Evolutionary conservation across 139 green algal genomes (phyloP).

Genomic region (Closterium sp.): DNA sequence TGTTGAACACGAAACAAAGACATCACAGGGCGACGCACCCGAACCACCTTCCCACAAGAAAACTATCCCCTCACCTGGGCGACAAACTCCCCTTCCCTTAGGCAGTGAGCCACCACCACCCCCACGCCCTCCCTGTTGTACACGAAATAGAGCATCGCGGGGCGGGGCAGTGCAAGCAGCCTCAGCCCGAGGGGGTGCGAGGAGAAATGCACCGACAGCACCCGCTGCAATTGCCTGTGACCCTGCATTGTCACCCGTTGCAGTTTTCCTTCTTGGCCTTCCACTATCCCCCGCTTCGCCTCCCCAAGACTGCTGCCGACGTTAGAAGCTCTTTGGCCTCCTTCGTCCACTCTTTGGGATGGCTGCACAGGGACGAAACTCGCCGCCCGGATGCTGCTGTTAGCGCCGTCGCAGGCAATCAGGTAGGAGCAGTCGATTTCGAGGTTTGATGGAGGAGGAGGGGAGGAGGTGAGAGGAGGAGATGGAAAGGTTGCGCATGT

Average conservation of each 20-base stretch:
- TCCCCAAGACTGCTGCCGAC: too few relatives aligned
- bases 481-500: neutral
- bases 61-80: constrained; percentile 75
- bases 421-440: constrained; percentile 26
- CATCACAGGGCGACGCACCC: too few relatives aligned
- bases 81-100: constrained; percentile 87
- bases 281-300: too few relatives aligned
- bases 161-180: constrained; percentile 23
- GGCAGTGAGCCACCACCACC: constrained; percentile 87
- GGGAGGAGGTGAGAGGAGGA: neutral
- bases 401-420: constrained; percentile 39
- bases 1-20: too few relatives aligned
- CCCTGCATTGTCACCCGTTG: constrained; percentile 28
- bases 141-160: constrained; percentile 97
- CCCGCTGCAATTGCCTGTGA: constrained; percentile 19
- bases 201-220: constrained; percentile 55
- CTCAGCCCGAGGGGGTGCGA: constrained; percentile 11
- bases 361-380: neutral
- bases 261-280: too few relatives aligned
- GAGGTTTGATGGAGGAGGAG: neutral
- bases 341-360: neutral
- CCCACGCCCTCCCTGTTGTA: constrained; percentile 77
- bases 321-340: too few relatives aligned
- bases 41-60: too few relatives aligned
- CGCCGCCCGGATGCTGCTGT: constrained; percentile 23